A percentile compares a stretch with the other conserved stretches of the same genome.
Evolutionary conservation across 139 green algal species (phyloP).

Genomic region (Chlorella sp.): DNA sequence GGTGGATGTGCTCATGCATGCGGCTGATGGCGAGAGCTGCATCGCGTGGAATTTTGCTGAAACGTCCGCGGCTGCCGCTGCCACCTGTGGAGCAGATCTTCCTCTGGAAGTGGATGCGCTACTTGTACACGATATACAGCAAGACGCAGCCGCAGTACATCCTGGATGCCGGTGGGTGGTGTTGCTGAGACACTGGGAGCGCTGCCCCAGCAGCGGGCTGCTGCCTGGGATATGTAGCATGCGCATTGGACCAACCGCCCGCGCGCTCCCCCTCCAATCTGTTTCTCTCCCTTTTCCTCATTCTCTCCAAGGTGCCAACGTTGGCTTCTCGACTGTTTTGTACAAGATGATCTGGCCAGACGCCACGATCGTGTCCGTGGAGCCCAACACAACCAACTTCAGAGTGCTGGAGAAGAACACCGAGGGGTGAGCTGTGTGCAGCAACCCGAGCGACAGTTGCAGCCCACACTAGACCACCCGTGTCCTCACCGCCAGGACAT

Average conservation of each 20-base stretch:
- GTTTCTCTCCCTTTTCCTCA: neutral
- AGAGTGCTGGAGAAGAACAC: conserved; percentile 12
- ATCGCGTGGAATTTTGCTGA: too few relatives aligned
- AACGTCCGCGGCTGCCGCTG: too few relatives aligned
- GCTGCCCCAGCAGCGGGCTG: neutral
- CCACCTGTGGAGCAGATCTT: conserved; percentile 4
- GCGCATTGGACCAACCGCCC: too few relatives aligned
- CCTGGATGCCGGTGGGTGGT: conserved; percentile 7
- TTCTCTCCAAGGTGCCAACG: conserved; percentile 21
- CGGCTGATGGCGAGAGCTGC: too few relatives aligned
- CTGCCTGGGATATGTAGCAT: neutral
- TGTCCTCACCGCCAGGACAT: too few relatives aligned
- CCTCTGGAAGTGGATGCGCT: neutral
- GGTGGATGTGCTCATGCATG: too few relatives aligned
- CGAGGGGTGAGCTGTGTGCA: neutral
- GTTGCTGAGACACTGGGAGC: neutral
- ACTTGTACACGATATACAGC: neutral
- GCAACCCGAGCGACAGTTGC: too few relatives aligned
- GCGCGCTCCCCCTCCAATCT: too few relatives aligned
- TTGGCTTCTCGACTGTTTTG: conserved; percentile 27
- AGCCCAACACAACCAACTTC: conserved; percentile 25
- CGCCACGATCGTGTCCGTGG: conserved; percentile 20
- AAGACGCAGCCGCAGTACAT: neutral
- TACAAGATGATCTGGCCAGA: conserved; percentile 31
- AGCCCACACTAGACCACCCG: too few relatives aligned